phyloP scores from a whole-genome alignment of 192 early-diverging fungal genomes.

The Coemansia umbellata region DNA sequence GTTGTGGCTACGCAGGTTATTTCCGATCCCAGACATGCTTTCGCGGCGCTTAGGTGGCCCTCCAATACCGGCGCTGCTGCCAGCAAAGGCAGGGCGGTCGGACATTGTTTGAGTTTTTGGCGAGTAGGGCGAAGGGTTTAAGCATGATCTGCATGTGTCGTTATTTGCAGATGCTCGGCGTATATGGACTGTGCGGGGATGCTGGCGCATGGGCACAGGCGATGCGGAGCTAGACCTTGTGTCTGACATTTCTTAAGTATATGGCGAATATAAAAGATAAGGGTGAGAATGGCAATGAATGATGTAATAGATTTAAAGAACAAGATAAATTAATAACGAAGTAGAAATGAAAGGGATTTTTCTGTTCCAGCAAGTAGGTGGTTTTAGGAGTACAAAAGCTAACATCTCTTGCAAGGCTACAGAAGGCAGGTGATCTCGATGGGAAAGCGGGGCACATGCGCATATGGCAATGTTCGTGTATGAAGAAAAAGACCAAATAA shows the following conservation, averaged over 20 bases:
- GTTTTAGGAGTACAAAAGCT: too few species aligned
- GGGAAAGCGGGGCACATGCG: too few species aligned
- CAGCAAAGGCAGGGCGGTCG: neutral
- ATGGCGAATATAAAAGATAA: too few species aligned
- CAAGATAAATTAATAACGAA: too few species aligned
- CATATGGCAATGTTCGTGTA: too few species aligned
- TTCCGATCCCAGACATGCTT: slow-evolving; percentile 44
- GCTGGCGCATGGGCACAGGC: neutral
- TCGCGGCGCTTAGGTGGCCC: slow-evolving; percentile 35
- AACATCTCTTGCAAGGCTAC: too few species aligned
- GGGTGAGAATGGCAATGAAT: too few species aligned
- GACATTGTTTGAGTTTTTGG: slow-evolving; percentile 1
- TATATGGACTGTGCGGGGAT: neutral
- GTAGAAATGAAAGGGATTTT: too few species aligned
- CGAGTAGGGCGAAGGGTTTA: slow-evolving; percentile 7
- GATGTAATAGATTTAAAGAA: too few species aligned
- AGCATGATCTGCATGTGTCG: neutral
- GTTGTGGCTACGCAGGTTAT: slow-evolving; percentile 37
- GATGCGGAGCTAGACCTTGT: slow-evolving; percentile 5
- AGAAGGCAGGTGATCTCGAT: too few species aligned
- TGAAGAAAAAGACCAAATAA: too few species aligned
- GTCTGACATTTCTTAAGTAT: slow-evolving; percentile 8
- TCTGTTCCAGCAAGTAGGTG: too few species aligned
- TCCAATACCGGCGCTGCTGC: slow-evolving; percentile 23
- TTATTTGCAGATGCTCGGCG: neutral